Base-by-base conservation (phyloP, 345 rosid genomes). In the Atalantia buxifolia region DNA sequence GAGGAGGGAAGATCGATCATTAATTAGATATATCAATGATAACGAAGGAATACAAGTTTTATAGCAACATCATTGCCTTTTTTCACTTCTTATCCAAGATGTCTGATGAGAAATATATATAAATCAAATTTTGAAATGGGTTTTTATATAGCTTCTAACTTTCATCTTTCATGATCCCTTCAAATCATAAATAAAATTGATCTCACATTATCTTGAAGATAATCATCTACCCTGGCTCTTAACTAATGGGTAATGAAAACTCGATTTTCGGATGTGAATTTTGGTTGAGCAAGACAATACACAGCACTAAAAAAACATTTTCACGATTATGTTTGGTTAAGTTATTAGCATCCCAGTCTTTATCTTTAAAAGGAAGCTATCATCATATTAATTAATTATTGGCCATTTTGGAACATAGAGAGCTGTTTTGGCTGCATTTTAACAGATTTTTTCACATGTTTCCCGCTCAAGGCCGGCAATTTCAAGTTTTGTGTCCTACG, bases 381-480 rank as follows among this genome's bases (percentile, higher is more conserved):
- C 30, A 64, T 45, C 16, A 7, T 27, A 75, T 42, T 62, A 75
- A 75, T 30, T 63, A 30, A 28, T 33, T 18, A 67, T 36, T 22
- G 27, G 18, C 36, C 60, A 53, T 66, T 35, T 76, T 55, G 72
- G 25, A 42, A 19, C 27, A 55, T 79, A 70, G 74, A 45, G 28
- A 53, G 19, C 9, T 57, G 73, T 69, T 33, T 66, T 66, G 75
- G 64, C 73, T 21, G 62, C 77, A 77, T 72, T 55, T 31, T 61
- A 69, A 10, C 60, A 50, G 74, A 30, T 13, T 55, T 27, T 62
- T 63, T 33, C 81, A 69, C 77, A 48, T 78, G 81, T 84, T 80
- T 31, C 84, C 82, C 72, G 45, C 82, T 81, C 56, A 64, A 6
- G 55, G 77, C 69, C 63, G 80, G 83, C 65, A 66, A 74, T 45